Evolutionary conservation across 1,139 yeast species (phyloP).

Genomic region (Saccharomyces pastorianus): DNA sequence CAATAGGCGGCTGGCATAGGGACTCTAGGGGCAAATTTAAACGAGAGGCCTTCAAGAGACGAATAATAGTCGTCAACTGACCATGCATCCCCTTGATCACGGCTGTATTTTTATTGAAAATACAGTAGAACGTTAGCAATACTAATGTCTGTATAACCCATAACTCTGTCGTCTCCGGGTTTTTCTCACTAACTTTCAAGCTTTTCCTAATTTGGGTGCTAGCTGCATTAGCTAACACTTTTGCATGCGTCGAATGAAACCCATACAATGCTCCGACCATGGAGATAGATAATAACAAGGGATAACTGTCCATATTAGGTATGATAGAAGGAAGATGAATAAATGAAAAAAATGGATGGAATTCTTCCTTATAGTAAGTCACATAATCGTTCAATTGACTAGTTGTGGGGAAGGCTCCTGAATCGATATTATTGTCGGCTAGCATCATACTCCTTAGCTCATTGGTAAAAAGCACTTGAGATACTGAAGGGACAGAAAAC

Average conservation of each 20-base stretch:
- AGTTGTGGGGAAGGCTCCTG: slow-evolving; percentile 58
- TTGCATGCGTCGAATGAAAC: slow-evolving; percentile 71
- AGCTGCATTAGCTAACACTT: slow-evolving; percentile 68
- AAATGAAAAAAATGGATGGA: slow-evolving; percentile 75
- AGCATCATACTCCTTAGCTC: slow-evolving; percentile 48
- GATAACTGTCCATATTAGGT: slow-evolving; percentile 55
- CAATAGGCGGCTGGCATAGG: slow-evolving; percentile 50
- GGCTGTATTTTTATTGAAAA: slow-evolving; percentile 67
- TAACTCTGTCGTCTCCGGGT: slow-evolving; percentile 60
- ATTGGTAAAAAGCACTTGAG: slow-evolving; percentile 36
- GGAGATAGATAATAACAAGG: slow-evolving; percentile 70
- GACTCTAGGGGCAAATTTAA: slow-evolving; percentile 64
- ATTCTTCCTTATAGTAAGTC: slow-evolving; percentile 61
- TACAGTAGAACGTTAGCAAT: slow-evolving; percentile 69
- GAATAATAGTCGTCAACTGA: slow-evolving; percentile 71
- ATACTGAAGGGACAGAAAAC: not conserved
- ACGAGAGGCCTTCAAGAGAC: slow-evolving; percentile 70
- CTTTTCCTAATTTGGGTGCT: slow-evolving; percentile 68
- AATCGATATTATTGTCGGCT: slow-evolving; percentile 41
- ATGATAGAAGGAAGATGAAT: slow-evolving; percentile 65
- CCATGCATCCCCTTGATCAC: slow-evolving; percentile 68
- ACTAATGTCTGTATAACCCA: slow-evolving; percentile 83
- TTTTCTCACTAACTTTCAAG: slow-evolving; percentile 52
- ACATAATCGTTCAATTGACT: slow-evolving; percentile 69
- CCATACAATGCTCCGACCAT: slow-evolving; percentile 88